Base-by-base conservation (phyloP, 805 yeast genomes). In the Teunomyces atbi region DNA sequence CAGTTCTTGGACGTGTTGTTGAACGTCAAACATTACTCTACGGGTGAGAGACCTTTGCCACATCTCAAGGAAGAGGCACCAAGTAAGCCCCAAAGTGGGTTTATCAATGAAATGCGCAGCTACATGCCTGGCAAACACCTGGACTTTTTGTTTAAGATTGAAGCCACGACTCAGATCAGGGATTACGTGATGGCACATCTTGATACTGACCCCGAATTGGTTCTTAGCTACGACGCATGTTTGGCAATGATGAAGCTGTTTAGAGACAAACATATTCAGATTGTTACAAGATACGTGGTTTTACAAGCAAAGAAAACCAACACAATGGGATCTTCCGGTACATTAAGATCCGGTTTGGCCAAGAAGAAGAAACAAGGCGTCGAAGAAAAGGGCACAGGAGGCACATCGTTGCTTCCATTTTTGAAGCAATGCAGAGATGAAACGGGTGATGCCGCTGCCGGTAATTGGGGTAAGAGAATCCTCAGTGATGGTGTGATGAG, bases 391-490 rank as follows among this genome's bases (percentile, higher is more conserved):
- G 97, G 98, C 12, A 91, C 98, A 1, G 98, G 98, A 16, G 97
- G 98, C 38, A 91, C 97, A 0, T 83, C 95, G 1, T 74, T 91
- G 57, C 77, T 91, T 48, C 96, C 97, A 21, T 92, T 91, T 69
- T 76, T 91, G 62, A 91, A 90, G 65, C 97, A 92, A 66, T 92
- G 97, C 56, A 79, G 97, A 64, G 97, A 91, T 68, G 97, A 91
- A 63, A 91, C 97, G 2, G 96, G 96, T 36, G 94, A 86, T 56
- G 81, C 90, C 10, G 96, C 97, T 18, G 96, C 96, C 20, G 92
- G 96, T 46, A 77, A 73, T 41, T 90, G 97, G 97, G 96, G 96
- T 61, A 81, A 81, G 60, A 76, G 92, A 50, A 72, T 84, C 20
- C 69, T 84, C 45, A 77, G 82, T 45, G 78, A 79, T 49, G 83